Base-by-base conservation (phyloP, 345 rosid species). In the Brassica rapa region DNA sequence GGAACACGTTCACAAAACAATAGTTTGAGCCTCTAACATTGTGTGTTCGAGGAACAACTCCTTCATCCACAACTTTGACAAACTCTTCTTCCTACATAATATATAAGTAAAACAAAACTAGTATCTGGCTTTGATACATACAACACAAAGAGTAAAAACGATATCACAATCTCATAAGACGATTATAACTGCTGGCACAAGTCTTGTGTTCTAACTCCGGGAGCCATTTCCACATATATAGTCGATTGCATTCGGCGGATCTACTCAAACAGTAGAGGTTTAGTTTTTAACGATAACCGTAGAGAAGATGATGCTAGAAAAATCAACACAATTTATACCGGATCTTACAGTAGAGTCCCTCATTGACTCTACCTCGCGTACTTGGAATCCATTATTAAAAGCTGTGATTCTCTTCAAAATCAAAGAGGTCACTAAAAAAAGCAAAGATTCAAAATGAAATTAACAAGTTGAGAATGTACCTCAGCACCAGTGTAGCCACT, bases 401-500 rank as follows among this genome's bases (percentile, higher is more conserved):
- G 19, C 19, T 19, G 19, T 19, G 19, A 19, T 19, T 19, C 19
- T 19, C 19, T 19, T 30, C 5, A 53, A 4, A 66, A 6, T 3
- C 71, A 43, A 23, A 16, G 43, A 14, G 12, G 62, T 1, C 30
- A 27, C 30, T 27, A 27, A 27, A 27, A 27, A 2, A 57, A 39
- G 3, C 4, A 3, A 39, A 43, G 51, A 43, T 43, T 43, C 56
- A 6, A 49, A n/a, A 49, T 53, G 41, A 12, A 14, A 8, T 4
- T 8, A 3, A 51, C 0, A 1, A 21, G 5, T 23, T 7, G 6
- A 62, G 63, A 49, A 10, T 4, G 0, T 3, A 95, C 99, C 99
- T 96, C 98, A 1, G 97, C 93, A 70, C 99, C 99, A 65, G 99
- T 96, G 86, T 96, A 95, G 29, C 99, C 99, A 79, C 99, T 95